These are phyloP conservation scores for Ganoderma boninense DNA, from an alignment of 1,284 basidiomycete genomes.

Conservation along the genomic window DNA sequence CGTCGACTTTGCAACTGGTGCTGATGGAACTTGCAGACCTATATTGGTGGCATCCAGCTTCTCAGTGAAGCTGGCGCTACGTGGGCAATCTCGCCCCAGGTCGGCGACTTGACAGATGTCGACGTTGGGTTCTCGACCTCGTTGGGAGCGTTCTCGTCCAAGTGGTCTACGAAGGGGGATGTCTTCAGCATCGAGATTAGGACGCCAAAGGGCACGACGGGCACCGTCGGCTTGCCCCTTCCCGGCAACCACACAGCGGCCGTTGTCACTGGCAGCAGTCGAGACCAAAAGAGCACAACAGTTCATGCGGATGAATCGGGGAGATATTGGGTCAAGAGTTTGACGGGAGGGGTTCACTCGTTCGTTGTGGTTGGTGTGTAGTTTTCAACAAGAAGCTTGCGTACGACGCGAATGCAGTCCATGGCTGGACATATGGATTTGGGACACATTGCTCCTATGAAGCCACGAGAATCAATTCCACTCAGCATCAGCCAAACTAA, in stretches of 20 bases:
- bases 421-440: not conserved
- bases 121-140: constrained; percentile 28
- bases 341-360: constrained; percentile 24
- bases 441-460: not conserved
- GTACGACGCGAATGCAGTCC: not conserved
- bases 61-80: constrained; percentile 28
- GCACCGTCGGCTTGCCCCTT: constrained; percentile 24
- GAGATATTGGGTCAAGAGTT: constrained; percentile 18
- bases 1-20: not conserved
- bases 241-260: constrained; percentile 16
- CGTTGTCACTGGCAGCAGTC: not conserved
- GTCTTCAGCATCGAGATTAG: constrained; percentile 22
- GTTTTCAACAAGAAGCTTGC: not conserved
- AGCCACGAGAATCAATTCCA: not conserved
- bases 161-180: constrained; percentile 15
- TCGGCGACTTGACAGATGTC: constrained; percentile 24
- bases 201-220: constrained; percentile 26
- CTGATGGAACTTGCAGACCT: constrained; percentile 15
- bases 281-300: not conserved
- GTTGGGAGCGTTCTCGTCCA: constrained; percentile 27
- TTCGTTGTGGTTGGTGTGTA: constrained; percentile 19
- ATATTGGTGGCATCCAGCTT: constrained; percentile 28
- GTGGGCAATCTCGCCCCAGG: constrained; percentile 27
- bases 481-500: not conserved
- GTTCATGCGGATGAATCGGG: constrained; percentile 21